Evolutionary conservation across 371 early-diverging fungal genomes (phyloP).

Genomic region (Apophysomyces sp.): DNA sequence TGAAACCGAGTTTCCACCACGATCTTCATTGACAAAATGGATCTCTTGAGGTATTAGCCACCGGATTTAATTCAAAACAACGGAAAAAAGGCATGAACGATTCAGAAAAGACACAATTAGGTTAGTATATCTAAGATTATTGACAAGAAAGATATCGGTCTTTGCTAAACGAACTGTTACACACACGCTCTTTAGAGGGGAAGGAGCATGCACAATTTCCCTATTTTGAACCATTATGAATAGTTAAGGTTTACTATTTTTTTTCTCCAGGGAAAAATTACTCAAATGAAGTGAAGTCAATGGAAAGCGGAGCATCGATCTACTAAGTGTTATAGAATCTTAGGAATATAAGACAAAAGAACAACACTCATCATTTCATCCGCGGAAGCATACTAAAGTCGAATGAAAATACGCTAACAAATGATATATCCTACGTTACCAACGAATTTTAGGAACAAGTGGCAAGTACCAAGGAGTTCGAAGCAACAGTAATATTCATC

Average conservation of each 20-base stretch:
- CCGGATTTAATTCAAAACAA: too few species aligned
- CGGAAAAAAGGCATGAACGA: background rate
- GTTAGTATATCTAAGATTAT: background rate
- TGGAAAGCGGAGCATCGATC: background rate
- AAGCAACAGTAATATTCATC: too few species aligned
- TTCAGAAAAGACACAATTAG: background rate
- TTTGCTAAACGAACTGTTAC: background rate
- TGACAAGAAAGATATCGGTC: too few species aligned
- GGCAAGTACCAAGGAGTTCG: too few species aligned
- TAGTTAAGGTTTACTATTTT: background rate
- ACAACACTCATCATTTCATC: background rate
- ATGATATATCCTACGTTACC: background rate
- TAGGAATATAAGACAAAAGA: background rate
- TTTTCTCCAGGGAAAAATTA: background rate
- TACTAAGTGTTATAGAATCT: background rate
- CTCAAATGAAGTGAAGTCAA: background rate
- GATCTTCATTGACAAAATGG: too few species aligned
- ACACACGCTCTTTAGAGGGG: background rate
- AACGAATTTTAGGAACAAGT: too few species aligned
- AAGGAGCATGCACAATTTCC: background rate
- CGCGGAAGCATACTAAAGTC: background rate
- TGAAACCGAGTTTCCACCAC: background rate
- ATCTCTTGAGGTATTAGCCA: too few species aligned
- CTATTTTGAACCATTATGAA: background rate
- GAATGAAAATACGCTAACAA: background rate